These are phyloP conservation scores for Ceratobasidium sp. DNA, from an alignment of 1,284 basidiomycete species.

Conservation along the genomic window DNA sequence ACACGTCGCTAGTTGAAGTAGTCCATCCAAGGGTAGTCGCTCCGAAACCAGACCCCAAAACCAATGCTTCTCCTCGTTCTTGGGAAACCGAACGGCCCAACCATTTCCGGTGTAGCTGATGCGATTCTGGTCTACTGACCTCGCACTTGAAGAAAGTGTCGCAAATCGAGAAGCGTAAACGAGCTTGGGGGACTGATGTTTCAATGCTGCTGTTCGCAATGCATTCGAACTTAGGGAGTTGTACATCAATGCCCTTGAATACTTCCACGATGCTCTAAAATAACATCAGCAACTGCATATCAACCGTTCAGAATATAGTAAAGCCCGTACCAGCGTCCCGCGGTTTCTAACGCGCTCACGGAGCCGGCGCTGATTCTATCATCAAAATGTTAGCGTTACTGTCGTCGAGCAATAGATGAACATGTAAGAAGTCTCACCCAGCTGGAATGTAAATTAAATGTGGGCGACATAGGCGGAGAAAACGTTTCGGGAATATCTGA, in stretches of 20 bases:
- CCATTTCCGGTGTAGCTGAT: conserved; percentile 63
- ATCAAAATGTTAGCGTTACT: not conserved
- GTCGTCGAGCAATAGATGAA: not conserved
- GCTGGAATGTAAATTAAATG: not conserved
- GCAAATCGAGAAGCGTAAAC: conserved; percentile 42
- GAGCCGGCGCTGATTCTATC: conserved; percentile 31
- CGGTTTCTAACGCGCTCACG: conserved; percentile 29
- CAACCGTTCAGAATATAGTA: not conserved
- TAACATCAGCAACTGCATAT: conserved; percentile 4
- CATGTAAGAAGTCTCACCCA: not conserved
- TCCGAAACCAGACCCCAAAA: conserved; percentile 30
- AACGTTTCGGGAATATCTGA: conserved; percentile 4
- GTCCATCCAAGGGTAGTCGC: conserved; percentile 42
- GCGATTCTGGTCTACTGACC: conserved; percentile 61
- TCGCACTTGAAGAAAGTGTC: conserved; percentile 44
- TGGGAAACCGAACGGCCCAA: conserved; percentile 51
- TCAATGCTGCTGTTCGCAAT: conserved; percentile 15
- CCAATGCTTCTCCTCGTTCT: conserved; percentile 7
- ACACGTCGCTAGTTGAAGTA: conserved; percentile 69
- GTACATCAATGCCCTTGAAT: conserved; percentile 51
- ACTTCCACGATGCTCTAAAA: conserved; percentile 43
- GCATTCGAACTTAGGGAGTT: conserved; percentile 48
- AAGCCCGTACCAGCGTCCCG: conserved; percentile 25
- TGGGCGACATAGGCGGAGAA: conserved; percentile 30
- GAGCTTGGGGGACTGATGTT: conserved; percentile 31